Evolutionary conservation across 1,284 basidiomycete genomes (phyloP).

Genomic region (Apiotrichum akiyoshidainum): DNA sequence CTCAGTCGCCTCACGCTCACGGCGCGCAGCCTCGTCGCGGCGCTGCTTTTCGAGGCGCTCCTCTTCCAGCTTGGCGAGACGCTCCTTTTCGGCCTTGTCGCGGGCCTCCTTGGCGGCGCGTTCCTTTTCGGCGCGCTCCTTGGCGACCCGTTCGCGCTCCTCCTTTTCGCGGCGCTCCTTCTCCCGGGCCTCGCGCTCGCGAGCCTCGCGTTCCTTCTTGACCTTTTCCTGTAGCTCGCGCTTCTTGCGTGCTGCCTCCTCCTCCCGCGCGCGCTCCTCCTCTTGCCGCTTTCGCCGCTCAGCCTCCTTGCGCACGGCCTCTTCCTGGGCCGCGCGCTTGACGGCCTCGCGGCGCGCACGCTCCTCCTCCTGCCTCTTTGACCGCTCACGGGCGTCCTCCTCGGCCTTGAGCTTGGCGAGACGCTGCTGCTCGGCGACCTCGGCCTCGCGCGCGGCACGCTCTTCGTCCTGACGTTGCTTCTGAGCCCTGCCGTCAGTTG

Average conservation of each 20-base stretch:
- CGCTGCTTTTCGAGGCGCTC: constrained; percentile 37
- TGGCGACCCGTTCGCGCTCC: constrained; percentile 62
- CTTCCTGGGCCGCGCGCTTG: constrained; percentile 73
- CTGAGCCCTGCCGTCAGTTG: constrained; percentile 63
- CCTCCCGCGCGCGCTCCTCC: constrained; percentile 54
- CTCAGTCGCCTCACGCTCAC: constrained; percentile 41
- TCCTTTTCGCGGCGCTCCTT: constrained; percentile 58
- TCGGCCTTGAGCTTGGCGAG: constrained; percentile 64
- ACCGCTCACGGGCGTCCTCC: constrained; percentile 62
- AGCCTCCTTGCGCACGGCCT: constrained; percentile 57
- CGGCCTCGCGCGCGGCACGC: constrained; percentile 70
- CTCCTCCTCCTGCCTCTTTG: constrained; percentile 70
- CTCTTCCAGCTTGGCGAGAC: constrained; percentile 37
- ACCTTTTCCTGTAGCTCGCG: constrained; percentile 68
- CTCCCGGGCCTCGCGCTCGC: constrained; percentile 52
- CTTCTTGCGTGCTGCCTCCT: constrained; percentile 58
- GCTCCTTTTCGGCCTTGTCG: constrained; percentile 42
- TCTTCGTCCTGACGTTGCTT: constrained; percentile 91
- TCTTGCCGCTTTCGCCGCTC: constrained; percentile 54
- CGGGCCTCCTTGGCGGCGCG: constrained; percentile 39
- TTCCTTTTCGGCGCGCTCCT: constrained; percentile 63
- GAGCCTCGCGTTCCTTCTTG: constrained; percentile 53
- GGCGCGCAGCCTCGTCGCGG: constrained; percentile 38
- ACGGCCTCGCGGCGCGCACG: constrained; percentile 67
- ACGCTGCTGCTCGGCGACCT: constrained; percentile 75